Conservation (phyloP, 345 rosid genomes). For the Syzygium aqueum region DNA sequence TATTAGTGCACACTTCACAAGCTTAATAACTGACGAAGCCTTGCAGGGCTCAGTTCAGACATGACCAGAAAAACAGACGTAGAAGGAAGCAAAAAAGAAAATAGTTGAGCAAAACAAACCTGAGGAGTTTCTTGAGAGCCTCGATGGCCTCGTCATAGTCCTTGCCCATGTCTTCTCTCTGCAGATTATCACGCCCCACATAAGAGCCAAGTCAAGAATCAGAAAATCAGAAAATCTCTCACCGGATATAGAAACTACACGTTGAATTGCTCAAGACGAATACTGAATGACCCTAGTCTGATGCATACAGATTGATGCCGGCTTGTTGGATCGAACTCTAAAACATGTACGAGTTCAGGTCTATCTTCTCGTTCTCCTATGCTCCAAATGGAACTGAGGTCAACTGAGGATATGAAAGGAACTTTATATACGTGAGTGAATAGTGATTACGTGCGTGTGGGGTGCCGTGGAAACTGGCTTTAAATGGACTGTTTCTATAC, state of each 20-base stretch:
- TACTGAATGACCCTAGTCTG: background rate
- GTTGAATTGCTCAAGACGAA: background rate
- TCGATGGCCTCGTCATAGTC: conserved; percentile 73
- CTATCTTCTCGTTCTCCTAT: background rate
- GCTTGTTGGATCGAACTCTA: background rate
- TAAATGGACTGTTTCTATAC: background rate
- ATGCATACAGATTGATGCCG: background rate
- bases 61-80: background rate
- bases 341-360: background rate
- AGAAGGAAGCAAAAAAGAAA: background rate
- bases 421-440: background rate
- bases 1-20: background rate
- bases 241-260: background rate
- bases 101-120: conserved; percentile 12
- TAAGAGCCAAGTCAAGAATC: background rate
- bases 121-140: conserved; percentile 72
- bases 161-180: conserved; percentile 63
- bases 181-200: background rate
- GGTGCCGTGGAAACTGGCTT: background rate
- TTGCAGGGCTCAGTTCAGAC: background rate
- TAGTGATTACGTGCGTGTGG: background rate
- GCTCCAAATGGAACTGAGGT: background rate
- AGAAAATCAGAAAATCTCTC: background rate
- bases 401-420: background rate
- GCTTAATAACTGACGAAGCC: background rate